phyloP scores from a whole-genome alignment of 495 filamentous ascomycete species.

The Halenospora varia region DNA sequence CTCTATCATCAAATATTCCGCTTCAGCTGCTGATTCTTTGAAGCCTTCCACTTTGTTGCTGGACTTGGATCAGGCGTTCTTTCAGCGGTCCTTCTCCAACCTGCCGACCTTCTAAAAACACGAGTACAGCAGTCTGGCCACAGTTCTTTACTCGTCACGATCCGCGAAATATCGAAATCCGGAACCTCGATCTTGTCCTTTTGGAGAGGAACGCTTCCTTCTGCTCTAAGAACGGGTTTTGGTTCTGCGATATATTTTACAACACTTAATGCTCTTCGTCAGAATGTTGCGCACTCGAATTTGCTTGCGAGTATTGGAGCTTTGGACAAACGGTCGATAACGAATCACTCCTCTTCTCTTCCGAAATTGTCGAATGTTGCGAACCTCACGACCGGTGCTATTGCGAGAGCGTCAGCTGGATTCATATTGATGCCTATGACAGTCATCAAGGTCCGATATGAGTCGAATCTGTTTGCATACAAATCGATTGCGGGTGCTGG shows the following conservation, averaged over 20 bases:
- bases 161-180: slow-evolving; percentile 64
- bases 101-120: slow-evolving; percentile 94
- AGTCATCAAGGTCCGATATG: slow-evolving; percentile 94
- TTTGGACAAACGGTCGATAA: slow-evolving; percentile 15
- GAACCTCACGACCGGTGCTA: slow-evolving; percentile 80
- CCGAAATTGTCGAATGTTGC: slow-evolving; percentile 80
- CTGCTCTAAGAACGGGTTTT: slow-evolving; percentile 85
- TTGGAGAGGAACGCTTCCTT: slow-evolving; percentile 93
- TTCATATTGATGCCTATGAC: slow-evolving; percentile 96
- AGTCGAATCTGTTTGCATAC: slow-evolving; percentile 81
- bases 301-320: slow-evolving; percentile 27
- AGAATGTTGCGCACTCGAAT: slow-evolving; percentile 54
- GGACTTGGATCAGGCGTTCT: slow-evolving; percentile 83
- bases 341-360: slow-evolving; percentile 63
- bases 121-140: slow-evolving; percentile 78
- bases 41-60: slow-evolving; percentile 58
- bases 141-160: slow-evolving; percentile 60
- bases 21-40: neutral
- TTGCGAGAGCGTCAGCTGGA: slow-evolving; percentile 78
- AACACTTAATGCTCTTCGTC: slow-evolving; percentile 75
- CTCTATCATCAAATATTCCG: neutral
- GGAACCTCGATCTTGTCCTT: slow-evolving; percentile 59
- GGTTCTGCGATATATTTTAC: slow-evolving; percentile 95
- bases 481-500: slow-evolving; percentile 67
- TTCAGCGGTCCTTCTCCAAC: slow-evolving; percentile 87